Evolutionary conservation across 208 protist species (phyloP), one percentile per base, ranked within the genome.

Genomic region (Acanthamoeba culbertsoni): DNA sequence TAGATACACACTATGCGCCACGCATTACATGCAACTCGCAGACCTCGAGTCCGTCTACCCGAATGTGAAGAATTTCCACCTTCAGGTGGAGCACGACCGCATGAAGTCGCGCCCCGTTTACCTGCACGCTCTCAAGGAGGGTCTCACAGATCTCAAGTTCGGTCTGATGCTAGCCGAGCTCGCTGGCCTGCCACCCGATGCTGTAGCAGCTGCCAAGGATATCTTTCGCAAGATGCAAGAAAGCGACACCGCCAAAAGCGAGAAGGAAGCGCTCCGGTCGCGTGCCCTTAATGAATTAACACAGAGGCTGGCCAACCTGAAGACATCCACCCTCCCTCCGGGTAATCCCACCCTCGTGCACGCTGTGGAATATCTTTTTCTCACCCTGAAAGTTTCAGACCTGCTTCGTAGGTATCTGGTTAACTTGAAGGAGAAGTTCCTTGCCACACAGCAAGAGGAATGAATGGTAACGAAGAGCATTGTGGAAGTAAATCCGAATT

Each of bases 51-150:
- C 33, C 28, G 20, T 92, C 59, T 92, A 92, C 10, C 86, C 86
- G 3, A 92, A 92, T 42, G 86, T 55, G n/a, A 92, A 92, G 86
- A 92, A 92, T 40, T 92, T 79, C 33, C 86, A 92, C 59, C 86
- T 92, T 1, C 59, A 79, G 26, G 86, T 92, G n/a, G 86, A 92
- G 37, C 86, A 92, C 37, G 63, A 71, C 31, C 57, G 59, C 16
- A 42, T 33, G 45, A 71, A 77, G 59, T 35, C 31, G 18, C 48
- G 55, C 12, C 55, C 82, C 18, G 77, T 16, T 2, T 92, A 62
- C 65, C 46, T 71, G 86, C 37, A 92, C 35, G 77, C 86, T 23
- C 57, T 92, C 63, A 77, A 79, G 86, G 86, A 92, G 35, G 86
- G 86, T 7, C 57, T 62, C 6, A 79, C 86, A 10, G 48, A 92